Evolutionary conservation across 306 rosid genomes (phyloP).

Genomic region (Clitoria ternatea): DNA sequence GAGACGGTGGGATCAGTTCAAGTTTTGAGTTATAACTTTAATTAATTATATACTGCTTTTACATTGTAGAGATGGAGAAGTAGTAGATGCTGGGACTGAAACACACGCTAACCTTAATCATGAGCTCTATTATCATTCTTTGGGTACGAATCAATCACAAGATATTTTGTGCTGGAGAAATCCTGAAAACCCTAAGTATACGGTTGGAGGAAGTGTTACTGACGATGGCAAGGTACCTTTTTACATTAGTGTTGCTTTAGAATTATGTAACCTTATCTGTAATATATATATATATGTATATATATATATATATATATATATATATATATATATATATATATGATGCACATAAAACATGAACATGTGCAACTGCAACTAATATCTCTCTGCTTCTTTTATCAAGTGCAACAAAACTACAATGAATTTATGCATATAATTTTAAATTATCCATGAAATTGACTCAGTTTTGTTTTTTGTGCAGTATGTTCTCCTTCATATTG

Average conservation of each 20-base stretch:
- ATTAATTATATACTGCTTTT: conserved; percentile 17
- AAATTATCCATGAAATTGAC: conserved; percentile 8
- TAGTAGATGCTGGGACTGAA: conserved; percentile 87
- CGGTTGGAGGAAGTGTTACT: conserved; percentile 58
- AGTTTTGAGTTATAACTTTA: conserved; percentile 10
- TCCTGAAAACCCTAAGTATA: conserved; percentile 68
- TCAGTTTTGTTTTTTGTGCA: conserved; percentile 38
- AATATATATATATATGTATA: too few species aligned
- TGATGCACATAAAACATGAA: conserved; percentile 13
- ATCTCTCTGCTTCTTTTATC: conserved; percentile 15
- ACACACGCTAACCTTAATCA: conserved; percentile 76
- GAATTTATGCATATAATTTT: neutral
- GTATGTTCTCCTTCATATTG: conserved; percentile 59
- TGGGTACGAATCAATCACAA: conserved; percentile 81
- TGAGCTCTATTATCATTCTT: conserved; percentile 74
- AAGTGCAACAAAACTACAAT: neutral
- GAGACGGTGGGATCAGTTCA: neutral
- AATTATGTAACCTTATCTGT: conserved; percentile 1
- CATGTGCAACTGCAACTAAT: neutral
- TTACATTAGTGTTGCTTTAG: conserved; percentile 12
- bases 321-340: too few species aligned
- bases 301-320: too few species aligned
- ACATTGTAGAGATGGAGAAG: conserved; percentile 61
- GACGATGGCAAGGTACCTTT: conserved; percentile 76
- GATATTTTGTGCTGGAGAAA: conserved; percentile 94